These are phyloP conservation scores for Passiflora organensis DNA, from an alignment of 345 rosid genomes.

Conservation along the genomic window DNA sequence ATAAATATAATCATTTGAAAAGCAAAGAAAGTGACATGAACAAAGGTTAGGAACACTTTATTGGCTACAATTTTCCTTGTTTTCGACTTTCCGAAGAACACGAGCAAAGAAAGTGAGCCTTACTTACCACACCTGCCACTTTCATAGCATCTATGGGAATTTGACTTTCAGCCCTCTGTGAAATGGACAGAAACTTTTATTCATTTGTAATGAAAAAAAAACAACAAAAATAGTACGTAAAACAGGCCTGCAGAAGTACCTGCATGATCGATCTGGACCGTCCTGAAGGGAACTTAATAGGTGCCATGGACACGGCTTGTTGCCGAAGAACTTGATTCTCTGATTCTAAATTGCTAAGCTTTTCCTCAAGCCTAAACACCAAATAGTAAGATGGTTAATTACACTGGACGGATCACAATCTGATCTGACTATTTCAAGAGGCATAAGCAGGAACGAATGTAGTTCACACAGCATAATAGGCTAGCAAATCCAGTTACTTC, in stretches of 20 bases:
- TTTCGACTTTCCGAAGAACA: background rate
- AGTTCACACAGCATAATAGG: background rate
- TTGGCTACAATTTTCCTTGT: background rate
- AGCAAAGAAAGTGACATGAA: slow-evolving; percentile 7
- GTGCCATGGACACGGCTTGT: slow-evolving; percentile 91
- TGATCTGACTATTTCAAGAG: no score
- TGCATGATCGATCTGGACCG: slow-evolving; percentile 86
- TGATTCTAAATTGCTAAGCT: slow-evolving; percentile 68
- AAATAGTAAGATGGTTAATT: slow-evolving; percentile 6
- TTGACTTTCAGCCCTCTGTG: slow-evolving; percentile 77
- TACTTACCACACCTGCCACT: slow-evolving; percentile 42
- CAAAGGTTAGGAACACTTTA: background rate
- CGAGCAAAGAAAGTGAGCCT: background rate
- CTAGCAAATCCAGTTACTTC: background rate
- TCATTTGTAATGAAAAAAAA: background rate
- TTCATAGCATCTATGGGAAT: slow-evolving; percentile 43
- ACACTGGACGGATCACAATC: background rate
- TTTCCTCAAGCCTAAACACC: slow-evolving; percentile 78
- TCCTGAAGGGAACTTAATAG: slow-evolving; percentile 82
- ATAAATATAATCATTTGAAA: slow-evolving; percentile 9
- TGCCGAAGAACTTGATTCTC: slow-evolving; percentile 88
- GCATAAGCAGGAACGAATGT: background rate
- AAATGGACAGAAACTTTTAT: slow-evolving; percentile 15
- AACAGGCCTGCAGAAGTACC: slow-evolving; percentile 32
- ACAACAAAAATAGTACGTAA: background rate